Base-by-base conservation (phyloP, 192 early-diverging fungal genomes). In the Jimgerdemannia flammicorona region DNA sequence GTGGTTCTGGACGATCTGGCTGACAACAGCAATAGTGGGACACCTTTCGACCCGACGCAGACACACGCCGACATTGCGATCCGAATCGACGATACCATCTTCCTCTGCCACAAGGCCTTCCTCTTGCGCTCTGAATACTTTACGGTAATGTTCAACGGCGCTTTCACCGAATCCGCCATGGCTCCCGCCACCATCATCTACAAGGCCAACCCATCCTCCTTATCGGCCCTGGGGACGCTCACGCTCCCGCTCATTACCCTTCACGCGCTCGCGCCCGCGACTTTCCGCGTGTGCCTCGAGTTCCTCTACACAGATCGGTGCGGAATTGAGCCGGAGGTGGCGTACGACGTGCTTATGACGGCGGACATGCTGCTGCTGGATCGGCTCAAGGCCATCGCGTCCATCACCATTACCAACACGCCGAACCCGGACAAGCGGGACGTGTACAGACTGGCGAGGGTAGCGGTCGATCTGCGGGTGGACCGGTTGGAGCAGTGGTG, bases 301-400 rank as follows among this genome's bases (percentile, higher is more conserved):
- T 87, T 74, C 75, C 72, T 88, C 63, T 88, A 88, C 67, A 80
- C 85, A 59, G 87, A 87, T 29, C 74, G 71, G 42, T 72, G 71
- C n/a, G 63, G 64, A 40, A 77, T 80, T 67, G 70, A 75, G 3
- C 40, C 67, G 4, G 64, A 79, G 11, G 9, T 75, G 49, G 79
- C 79, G 59, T 84, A 78, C 75, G 78, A 84, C 40, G 44, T 85
- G n/a, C 74, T 89, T n/a, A 40, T 74, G 10, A 78, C 72, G 0
- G 83, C 86, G 10, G 86, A 88, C 72, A 67, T 87, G n/a, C 79
- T 86, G 63, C 66, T 89, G 18, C 77, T 89, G 8, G 77, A 79
- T 44, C 81, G 75, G 43, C 71, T 88, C 4, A 86, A 84, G 67
- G 73, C 83, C 3, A 67, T 80, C 39, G 80, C 80, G 9, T 80